phyloP scores from a whole-genome alignment of 305 asterid species.

The Fraxinus latifolia region DNA sequence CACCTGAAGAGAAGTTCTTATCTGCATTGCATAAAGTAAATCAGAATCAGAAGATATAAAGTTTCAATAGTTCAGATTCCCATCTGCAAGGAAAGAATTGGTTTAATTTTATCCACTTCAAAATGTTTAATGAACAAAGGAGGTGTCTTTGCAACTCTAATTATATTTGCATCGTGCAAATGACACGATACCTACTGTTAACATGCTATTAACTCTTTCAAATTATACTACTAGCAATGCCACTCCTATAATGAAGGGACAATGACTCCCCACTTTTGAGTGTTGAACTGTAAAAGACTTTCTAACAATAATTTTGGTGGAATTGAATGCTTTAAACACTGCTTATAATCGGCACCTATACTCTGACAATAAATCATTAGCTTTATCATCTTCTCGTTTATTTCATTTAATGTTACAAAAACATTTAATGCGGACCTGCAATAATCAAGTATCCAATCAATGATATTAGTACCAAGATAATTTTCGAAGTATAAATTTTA shows the following conservation, averaged over 20 bases:
- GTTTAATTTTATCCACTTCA: neutral
- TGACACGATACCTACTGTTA: neutral
- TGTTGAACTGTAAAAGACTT: neutral
- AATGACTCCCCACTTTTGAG: neutral
- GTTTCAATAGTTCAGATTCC: neutral
- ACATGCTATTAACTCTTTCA: neutral
- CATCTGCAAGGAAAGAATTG: neutral
- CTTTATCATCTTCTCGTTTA: neutral
- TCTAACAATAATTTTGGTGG: neutral
- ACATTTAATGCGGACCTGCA: neutral
- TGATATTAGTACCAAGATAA: conserved; percentile 11
- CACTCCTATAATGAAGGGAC: neutral
- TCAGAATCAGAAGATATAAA: conserved; percentile 10
- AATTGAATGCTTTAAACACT: neutral
- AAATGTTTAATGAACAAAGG: neutral
- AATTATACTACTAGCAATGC: neutral
- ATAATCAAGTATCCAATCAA: neutral
- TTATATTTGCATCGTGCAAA: neutral
- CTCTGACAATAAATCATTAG: neutral
- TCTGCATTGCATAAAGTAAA: conserved; percentile 45
- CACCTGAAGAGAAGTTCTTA: conserved; percentile 85
- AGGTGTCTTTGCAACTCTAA: conserved; percentile 5
- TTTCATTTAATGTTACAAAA: neutral
- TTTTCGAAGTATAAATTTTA: neutral
- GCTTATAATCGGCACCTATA: neutral